A percentile compares a stretch with the other conserved stretches of the same genome.
Conservation (phyloP, 257 asterid species). For the Gynochthodes officinalis region DNA sequence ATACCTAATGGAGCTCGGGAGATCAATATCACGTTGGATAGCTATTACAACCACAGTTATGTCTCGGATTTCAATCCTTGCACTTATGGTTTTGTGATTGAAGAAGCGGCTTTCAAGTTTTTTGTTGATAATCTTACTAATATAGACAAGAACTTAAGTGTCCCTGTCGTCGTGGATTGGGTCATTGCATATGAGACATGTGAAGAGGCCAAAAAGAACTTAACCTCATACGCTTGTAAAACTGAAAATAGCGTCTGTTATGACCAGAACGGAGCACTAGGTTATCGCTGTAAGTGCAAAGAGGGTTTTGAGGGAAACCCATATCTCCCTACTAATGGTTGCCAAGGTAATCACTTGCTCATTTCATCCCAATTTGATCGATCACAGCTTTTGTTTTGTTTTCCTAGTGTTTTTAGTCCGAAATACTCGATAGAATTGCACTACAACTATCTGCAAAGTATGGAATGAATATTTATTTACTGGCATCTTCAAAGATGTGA, state of each 20-base stretch:
- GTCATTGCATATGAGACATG: not conserved
- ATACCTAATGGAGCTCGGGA: not conserved
- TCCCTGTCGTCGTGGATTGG: slow-evolving; percentile 9
- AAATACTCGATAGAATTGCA: no score
- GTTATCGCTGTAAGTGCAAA: no score
- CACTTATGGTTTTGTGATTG: slow-evolving; percentile 2
- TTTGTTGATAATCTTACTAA: not conserved
- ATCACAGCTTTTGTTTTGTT: no score
- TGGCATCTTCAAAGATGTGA: no score
- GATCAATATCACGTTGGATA: not conserved
- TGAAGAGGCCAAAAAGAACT: not conserved
- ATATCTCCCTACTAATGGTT: not conserved
- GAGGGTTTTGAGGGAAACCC: no score
- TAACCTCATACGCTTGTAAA: not conserved
- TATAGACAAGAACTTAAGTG: not conserved
- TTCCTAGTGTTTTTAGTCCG: no score
- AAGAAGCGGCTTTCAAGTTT: not conserved
- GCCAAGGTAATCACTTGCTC: not conserved
- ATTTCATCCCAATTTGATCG: no score
- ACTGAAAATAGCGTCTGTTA: no score
- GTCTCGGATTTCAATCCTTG: slow-evolving; percentile 7
- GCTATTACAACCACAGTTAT: not conserved
- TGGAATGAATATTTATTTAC: no score
- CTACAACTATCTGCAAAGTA: no score
- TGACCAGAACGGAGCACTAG: no score